phyloP scores from a whole-genome alignment of 2,329 filamentous ascomycete species.

The Fusarium buxicola region DNA sequence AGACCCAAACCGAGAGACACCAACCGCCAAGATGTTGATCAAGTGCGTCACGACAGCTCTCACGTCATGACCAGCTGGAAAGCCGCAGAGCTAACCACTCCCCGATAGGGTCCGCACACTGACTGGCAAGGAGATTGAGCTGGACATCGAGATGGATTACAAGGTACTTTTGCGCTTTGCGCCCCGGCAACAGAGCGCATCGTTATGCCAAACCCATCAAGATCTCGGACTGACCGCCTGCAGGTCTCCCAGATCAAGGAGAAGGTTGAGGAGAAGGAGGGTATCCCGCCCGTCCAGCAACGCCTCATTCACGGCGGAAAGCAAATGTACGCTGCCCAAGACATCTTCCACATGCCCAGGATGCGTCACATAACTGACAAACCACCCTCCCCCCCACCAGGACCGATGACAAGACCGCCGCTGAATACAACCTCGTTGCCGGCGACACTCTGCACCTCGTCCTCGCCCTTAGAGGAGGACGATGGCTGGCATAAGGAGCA shows the following conservation, averaged over 20 bases:
- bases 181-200: neutral
- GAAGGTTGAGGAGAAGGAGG: slow-evolving; percentile 98
- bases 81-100: slow-evolving; percentile 36
- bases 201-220: too few species aligned
- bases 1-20: neutral
- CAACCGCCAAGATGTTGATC: slow-evolving; percentile 57
- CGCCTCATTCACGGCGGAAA: slow-evolving; percentile 96
- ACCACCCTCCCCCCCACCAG: slow-evolving; percentile 57
- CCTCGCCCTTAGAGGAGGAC: slow-evolving; percentile 88
- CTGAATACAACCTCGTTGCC: slow-evolving; percentile 89
- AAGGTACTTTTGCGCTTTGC: slow-evolving; percentile 69
- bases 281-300: slow-evolving; percentile 96
- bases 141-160: slow-evolving; percentile 95
- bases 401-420: slow-evolving; percentile 93
- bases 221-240: slow-evolving; percentile 22
- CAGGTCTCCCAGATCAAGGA: slow-evolving; percentile 98
- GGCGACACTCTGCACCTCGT: slow-evolving; percentile 96
- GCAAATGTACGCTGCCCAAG: slow-evolving; percentile 78
- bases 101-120: slow-evolving; percentile 87
- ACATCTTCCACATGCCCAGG: neutral
- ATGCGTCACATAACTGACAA: slow-evolving; percentile 8
- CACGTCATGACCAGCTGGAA: slow-evolving; percentile 14
- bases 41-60: slow-evolving; percentile 55
- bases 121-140: slow-evolving; percentile 98
- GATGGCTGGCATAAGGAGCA: slow-evolving; percentile 38